Conservation (phyloP, 805 yeast species). For the Candida morakotiae region DNA sequence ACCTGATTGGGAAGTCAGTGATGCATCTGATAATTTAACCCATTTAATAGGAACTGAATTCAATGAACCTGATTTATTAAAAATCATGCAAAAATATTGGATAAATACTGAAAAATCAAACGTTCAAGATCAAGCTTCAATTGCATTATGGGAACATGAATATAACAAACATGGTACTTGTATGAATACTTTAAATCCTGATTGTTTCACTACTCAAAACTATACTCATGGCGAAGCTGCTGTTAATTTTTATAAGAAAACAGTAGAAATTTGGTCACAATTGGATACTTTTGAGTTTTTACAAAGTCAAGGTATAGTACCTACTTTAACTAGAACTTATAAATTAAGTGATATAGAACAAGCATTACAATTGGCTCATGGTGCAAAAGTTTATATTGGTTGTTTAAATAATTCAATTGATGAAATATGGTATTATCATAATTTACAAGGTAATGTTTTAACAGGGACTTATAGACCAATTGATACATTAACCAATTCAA, state of each 20-base stretch:
- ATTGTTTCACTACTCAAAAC: slow-evolving; percentile 24
- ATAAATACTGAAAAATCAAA: slow-evolving; percentile 13
- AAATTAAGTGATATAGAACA: slow-evolving; percentile 24
- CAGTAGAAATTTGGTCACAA: slow-evolving; percentile 21
- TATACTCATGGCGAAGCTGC: slow-evolving; percentile 22
- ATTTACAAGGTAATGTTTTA: slow-evolving; percentile 68
- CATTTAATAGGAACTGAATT: slow-evolving; percentile 22
- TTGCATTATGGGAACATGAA: slow-evolving; percentile 40
- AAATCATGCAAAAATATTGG: slow-evolving; percentile 30
- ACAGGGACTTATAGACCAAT: slow-evolving; percentile 60
- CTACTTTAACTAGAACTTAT: slow-evolving; percentile 29
- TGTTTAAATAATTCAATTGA: slow-evolving; percentile 41
- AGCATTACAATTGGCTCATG: slow-evolving; percentile 31
- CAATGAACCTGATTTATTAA: slow-evolving; percentile 20
- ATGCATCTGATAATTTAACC: slow-evolving; percentile 17
- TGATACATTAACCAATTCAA: slow-evolving; percentile 50
- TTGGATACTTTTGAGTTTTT: slow-evolving; percentile 35
- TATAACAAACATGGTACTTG: slow-evolving; percentile 44
- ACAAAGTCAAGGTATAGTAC: slow-evolving; percentile 31
- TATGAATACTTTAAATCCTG: slow-evolving; percentile 33
- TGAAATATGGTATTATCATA: slow-evolving; percentile 82
- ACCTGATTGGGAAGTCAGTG: slow-evolving; percentile 23
- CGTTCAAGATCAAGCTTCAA: slow-evolving; percentile 12
- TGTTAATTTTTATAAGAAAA: slow-evolving; percentile 25
- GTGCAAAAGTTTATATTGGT: slow-evolving; percentile 30